A percentile compares a stretch with the other conserved stretches of the same genome.
Conservation (phyloP, 371 early-diverging fungal genomes). For the Apophysomyces elegans region DNA sequence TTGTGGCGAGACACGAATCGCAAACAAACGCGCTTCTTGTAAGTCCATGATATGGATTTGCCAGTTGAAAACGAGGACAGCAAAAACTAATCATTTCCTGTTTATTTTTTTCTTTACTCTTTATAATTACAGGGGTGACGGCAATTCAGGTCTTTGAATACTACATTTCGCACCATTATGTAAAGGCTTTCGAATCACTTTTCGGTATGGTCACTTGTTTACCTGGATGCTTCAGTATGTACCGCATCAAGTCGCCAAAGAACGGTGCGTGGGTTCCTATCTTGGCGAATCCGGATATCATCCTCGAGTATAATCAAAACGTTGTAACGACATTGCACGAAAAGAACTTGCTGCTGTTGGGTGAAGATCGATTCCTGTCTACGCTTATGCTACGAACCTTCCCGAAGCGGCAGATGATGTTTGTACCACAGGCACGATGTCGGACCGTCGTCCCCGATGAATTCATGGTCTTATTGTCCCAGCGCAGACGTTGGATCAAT, state of each 20-base stretch:
- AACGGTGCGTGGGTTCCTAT: constrained; percentile 85
- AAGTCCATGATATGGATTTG: constrained; percentile 62
- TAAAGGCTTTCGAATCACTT: constrained; percentile 93
- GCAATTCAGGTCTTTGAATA: constrained; percentile 90
- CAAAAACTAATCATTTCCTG: background rate
- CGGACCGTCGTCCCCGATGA: constrained; percentile 84
- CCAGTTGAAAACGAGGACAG: constrained; percentile 48
- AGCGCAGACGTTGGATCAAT: constrained; percentile 94
- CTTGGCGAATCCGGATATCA: constrained; percentile 87
- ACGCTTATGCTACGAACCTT: constrained; percentile 94
- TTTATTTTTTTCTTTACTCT: background rate
- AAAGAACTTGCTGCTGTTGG: constrained; percentile 92
- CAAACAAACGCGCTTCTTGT: constrained; percentile 82
- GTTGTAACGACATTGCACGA: constrained; percentile 94
- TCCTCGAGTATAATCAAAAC: constrained; percentile 89
- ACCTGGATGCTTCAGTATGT: constrained; percentile 97
- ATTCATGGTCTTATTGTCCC: constrained; percentile 79
- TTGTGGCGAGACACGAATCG: constrained; percentile 88
- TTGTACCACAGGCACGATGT: constrained; percentile 90
- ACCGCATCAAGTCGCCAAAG: constrained; percentile 80
- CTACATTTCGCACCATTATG: constrained; percentile 94
- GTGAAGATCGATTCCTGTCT: constrained; percentile 96
- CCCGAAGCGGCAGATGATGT: constrained; percentile 91
- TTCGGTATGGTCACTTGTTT: constrained; percentile 98
- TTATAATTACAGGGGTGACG: constrained; percentile 40